Percentiles rank a stretch among this genome's conserved stretches.
Conservation (phyloP, 208 protist genomes). For the Leishmania braziliensis region DNA sequence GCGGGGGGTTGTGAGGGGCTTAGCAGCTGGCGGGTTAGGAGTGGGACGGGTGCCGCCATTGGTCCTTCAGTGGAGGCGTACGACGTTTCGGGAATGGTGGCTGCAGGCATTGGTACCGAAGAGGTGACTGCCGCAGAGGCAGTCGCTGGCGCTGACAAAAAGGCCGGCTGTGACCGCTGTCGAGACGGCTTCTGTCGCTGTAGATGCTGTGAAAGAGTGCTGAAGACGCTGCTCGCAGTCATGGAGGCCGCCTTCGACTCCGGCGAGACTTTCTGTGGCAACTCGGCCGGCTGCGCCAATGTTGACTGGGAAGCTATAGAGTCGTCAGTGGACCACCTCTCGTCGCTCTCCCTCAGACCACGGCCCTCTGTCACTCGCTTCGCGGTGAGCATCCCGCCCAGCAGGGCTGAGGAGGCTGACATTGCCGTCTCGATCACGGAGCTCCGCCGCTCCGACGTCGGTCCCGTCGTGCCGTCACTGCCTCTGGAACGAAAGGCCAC, state of each 20-base stretch:
- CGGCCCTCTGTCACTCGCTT: too few relatives aligned
- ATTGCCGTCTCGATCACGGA: neutral
- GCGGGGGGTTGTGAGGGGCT: neutral
- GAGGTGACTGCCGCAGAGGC: neutral
- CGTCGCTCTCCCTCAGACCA: neutral
- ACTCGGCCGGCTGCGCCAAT: conserved; percentile 1
- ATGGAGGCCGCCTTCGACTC: conserved; percentile 30
- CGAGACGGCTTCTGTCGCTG: conserved; percentile 6
- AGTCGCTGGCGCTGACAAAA: neutral
- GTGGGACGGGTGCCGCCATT: neutral
- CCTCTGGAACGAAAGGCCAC: conserved; percentile 42
- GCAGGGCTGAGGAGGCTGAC: neutral
- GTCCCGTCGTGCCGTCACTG: neutral
- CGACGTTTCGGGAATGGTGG: neutral
- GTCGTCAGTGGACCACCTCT: neutral
- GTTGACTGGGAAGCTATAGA: neutral
- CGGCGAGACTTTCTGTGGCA: conserved; percentile 20
- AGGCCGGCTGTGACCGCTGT: neutral
- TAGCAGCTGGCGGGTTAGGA: neutral
- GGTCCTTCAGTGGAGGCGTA: neutral
- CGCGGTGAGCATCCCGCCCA: neutral
- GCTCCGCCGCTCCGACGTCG: neutral
- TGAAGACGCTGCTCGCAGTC: conserved; percentile 69
- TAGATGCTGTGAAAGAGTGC: conserved; percentile 84
- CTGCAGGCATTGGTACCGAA: neutral